Evolutionary conservation across 2,329 filamentous ascomycete species (phyloP), one percentile per base, ranked within the genome.

Genomic region (Chaetomium sp.): DNA sequence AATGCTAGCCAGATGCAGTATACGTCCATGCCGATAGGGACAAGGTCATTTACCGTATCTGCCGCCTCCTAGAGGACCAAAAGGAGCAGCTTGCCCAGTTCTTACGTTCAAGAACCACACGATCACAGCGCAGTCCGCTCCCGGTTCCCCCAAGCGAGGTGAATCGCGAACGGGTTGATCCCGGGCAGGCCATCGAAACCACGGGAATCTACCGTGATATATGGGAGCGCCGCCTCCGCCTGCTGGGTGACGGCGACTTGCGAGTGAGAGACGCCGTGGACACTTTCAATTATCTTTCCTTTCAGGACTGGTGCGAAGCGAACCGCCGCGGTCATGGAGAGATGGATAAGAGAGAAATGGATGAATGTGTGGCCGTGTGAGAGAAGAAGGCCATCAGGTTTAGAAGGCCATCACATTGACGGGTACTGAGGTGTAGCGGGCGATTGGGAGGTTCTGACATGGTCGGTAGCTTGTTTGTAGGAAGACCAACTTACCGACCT

Each of bases 41-140:
- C 1, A 0, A 49, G 3, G 49, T 63, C 4, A 60, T 38, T 2
- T 63, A 63, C 38, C 64, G 64, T n/a, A 66, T 66, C 33, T 63
- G 33, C 35, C 50, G 49, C 19, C 60, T 66, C 2, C 57, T 60
- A 6, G 54, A 62, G n/a, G 45, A 27, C 8, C 60, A 66, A 33
- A 49, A 23, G 5, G 6, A 54, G 21, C 23, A 55, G 9, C 60
- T 66, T 47, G 5, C 50, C 29, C 19, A 21, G 8, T 66, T 66
- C 55, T 42, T 66, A 6, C 51, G 60, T n/a, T 54, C 60, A 7
- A 57, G 63, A 8, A 16, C 10, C 23, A 33, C 50, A 29, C n/a
- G 16, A 5, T 38, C 35, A 4, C 10, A 19, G 10, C n/a, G 33
- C 8, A 35, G 57, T n/a, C 29, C 51, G 10, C 47, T 62, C 25